Base-by-base conservation (phyloP, 768 basidiomycete species). In the Amylocystis lapponica region DNA sequence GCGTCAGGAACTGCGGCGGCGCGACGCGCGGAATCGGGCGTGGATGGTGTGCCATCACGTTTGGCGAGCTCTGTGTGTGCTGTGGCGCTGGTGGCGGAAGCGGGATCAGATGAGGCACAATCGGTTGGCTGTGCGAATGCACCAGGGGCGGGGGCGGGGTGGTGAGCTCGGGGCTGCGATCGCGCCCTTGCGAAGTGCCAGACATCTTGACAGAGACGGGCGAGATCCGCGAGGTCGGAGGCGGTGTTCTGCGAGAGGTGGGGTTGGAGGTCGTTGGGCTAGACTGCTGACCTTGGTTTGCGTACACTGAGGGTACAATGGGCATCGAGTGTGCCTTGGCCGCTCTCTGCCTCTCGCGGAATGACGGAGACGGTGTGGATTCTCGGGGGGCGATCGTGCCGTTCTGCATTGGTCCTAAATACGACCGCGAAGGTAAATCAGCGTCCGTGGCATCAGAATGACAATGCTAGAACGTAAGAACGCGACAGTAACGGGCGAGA, bases 281-380 rank as follows among this genome's bases (percentile, higher is more conserved):
- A 34, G 62, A 51, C 45, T 67, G 68, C 12, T 65, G 63, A 8
- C 48, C 69, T 68, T 56, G 63, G 9, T 51, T 48, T 39, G 56
- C 54, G 56, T 76, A 79, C 13, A 78, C 70, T 17, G 69, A 66
- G 20, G 82, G 79, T 4, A 79, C 77, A 56, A 77, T 64, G 45
- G 82, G 78, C 68, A 83, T 69, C 0, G 82, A 79, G 49, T 78
- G 75, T 1, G 78, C 55, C 53, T 83, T 83, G 19, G 70, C 54
- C 9, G 77, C 66, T 27, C 83, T 69, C 47, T 62, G 80, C 65
- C 64, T 74, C 40, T 70, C 66, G 14, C 65, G 64, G 40, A 61
- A 61, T 27, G 60, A 60, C 23, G 70, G 70, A 1, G 70, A 72
- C 2, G 70, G 68, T 26, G 70, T 66, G 49, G 63, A 61, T 44